Base-by-base conservation (phyloP, 176 grass and related monocot species). In the Melocanna baccifera region DNA sequence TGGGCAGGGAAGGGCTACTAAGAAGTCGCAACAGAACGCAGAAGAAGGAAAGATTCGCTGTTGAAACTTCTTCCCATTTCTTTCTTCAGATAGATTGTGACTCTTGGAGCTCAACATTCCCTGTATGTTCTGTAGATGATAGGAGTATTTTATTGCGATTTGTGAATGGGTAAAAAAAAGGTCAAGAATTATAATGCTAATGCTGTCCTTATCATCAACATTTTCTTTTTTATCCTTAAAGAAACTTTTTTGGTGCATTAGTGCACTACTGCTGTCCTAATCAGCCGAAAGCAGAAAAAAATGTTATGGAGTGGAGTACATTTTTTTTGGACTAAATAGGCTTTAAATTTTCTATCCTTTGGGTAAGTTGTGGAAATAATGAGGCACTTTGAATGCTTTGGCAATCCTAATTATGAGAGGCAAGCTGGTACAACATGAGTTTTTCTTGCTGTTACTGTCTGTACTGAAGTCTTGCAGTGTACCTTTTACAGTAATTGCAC, bases 371-470 rank as follows among this genome's bases (percentile, higher is more conserved):
- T 42, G 30, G 84, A 73, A 75, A 51, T 70, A 36, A 59, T 25
- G 73, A 53, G 14, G 64, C 65, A 30, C 73, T 83, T 86, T 86
- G 56, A 65, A 71, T 86, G 73, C 22, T 78, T 82, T 72, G 78
- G 82, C 78, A 77, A 77, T 78, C 22, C 12, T 56, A 53, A 51
- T 71, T 69, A 88, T 8, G 45, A 46, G 46, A 16, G 30, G 48
- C 82, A 58, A 82, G 65, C 78, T 30, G 53, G 79, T 72, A 9
- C 40, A 16, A 18, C 25, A 65, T 50, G 36, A 66, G 29, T 3
- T 39, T 40, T 72, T 42, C 65, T 67, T 57, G 37, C 43, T 65
- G 42, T 77, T 82, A 70, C 46, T 57, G 64, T 42, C 59, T 67
- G 59, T 4, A 83, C 66, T 62, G 12, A 67, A 73, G 67, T 74